Base-by-base conservation (phyloP, 352 stramenopile species). In the Phytopythium montanum region DNA sequence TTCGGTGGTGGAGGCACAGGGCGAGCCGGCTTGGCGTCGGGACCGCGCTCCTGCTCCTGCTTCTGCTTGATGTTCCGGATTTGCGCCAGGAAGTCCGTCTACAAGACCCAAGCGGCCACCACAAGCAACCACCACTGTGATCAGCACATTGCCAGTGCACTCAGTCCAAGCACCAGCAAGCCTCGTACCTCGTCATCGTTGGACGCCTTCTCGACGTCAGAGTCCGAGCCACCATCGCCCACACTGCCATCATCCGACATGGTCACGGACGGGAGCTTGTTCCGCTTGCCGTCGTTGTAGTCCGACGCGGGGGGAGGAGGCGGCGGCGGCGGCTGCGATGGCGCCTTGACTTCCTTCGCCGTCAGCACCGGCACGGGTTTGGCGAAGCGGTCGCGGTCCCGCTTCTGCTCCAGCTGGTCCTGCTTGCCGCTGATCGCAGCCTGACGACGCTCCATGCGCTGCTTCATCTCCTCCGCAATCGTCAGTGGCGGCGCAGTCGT, bases 31-130 rank as follows among this genome's bases (percentile, higher is more conserved):
- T 66, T 66, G 1, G 38, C 39, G 18, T 42, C 34, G 41, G 45
- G 41, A n/a, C 31, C 60, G 3, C 55, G 64, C 14, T 76, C 72
- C 53, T 76, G 68, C 1, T 90, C 80, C 56, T 93, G 81, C 55
- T 95, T 93, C 61, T 81, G 80, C 67, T 90, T 89, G 49, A 95
- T 88, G 57, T 85, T 90, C 8, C 80, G 76, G 45, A 95, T 93
- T 56, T 92, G 81, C 31, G 83, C 69, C 48, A 93, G 55, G 59
- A 92, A 83, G 52, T 95, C 85, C 29, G 76, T 87, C 76, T 87
- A 59, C 44, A 50, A 38, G 33, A 38, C 14, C 33, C 33, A 12
- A 38, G 41, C n/a, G n/a, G 44, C 19, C 8, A 46, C 45, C n/a
- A n/a, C n/a, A n/a, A n/a, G 10, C 18, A 42, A 36, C 8, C 54